Evolutionary conservation across 2,329 filamentous ascomycete species (phyloP).

Genomic region (Lasiodiplodia gonubiensis): DNA sequence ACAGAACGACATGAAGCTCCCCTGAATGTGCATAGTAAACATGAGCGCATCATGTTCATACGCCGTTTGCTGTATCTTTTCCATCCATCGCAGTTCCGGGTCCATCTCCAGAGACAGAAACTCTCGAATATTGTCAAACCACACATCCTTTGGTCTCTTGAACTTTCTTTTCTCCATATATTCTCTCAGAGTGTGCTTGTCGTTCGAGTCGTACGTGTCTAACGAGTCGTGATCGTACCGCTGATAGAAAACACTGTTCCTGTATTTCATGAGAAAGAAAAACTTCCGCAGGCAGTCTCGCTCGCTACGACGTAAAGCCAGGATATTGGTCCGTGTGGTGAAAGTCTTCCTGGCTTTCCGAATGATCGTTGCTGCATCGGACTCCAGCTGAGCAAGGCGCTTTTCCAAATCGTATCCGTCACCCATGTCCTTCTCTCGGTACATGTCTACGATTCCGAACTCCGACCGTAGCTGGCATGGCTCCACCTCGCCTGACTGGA

Average conservation of each 20-base stretch:
- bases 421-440: not conserved
- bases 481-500: not conserved
- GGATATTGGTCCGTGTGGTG: not conserved
- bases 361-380: not conserved
- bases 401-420: not conserved
- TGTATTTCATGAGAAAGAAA: constrained; percentile 4
- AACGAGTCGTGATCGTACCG: not conserved
- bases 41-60: not conserved
- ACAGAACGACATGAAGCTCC: not conserved
- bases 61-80: not conserved
- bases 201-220: not conserved
- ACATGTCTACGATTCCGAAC: not conserved
- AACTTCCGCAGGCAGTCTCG: not conserved
- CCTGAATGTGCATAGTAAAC: not conserved
- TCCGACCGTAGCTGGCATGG: not conserved
- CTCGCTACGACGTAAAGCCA: not conserved
- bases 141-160: not conserved
- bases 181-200: not conserved
- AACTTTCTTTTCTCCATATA: not conserved
- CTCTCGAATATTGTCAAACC: not conserved
- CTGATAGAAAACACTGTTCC: not conserved
- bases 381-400: not conserved
- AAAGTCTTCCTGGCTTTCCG: not conserved
- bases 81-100: not conserved
- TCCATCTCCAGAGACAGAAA: not conserved